Evolutionary conservation across 2,329 filamentous ascomycete species (phyloP).

Genomic region (Monosporascus sp.): DNA sequence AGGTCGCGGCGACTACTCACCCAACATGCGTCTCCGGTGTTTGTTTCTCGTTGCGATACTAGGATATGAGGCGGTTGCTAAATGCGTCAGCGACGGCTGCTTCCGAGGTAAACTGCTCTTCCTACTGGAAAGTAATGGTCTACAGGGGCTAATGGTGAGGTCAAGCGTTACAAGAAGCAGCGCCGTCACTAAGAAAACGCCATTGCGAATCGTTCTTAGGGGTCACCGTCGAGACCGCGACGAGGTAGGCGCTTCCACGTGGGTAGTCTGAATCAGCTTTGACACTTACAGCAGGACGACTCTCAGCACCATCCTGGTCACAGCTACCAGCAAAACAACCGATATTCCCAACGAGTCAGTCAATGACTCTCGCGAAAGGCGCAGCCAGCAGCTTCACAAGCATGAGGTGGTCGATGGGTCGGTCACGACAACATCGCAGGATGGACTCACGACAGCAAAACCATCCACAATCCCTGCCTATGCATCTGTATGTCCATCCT

Average conservation of each 20-base stretch:
- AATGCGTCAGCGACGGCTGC: constrained; percentile 7
- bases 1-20: not conserved
- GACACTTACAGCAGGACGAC: constrained; percentile 2
- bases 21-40: constrained; percentile 6
- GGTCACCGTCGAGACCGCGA: constrained; percentile 2
- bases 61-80: constrained; percentile 2
- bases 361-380: constrained; percentile 6
- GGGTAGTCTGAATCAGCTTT: not conserved
- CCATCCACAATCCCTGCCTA: constrained; percentile 13
- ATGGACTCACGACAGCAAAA: too few species aligned
- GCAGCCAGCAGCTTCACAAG: constrained; percentile 12
- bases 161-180: constrained; percentile 2
- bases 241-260: constrained; percentile 2
- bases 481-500: constrained; percentile 11
- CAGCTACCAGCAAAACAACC: constrained; percentile 5
- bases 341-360: constrained; percentile 9
- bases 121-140: not conserved
- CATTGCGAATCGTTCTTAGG: constrained; percentile 9
- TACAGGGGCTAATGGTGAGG: not conserved
- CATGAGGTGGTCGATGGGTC: constrained; percentile 11
- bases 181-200: constrained; percentile 3
- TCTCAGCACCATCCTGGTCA: constrained; percentile 3
- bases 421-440: constrained; percentile 4
- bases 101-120: constrained; percentile 5
- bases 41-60: constrained; percentile 1